Conservation (phyloP, 805 yeast species). For the Candida insectorum region DNA sequence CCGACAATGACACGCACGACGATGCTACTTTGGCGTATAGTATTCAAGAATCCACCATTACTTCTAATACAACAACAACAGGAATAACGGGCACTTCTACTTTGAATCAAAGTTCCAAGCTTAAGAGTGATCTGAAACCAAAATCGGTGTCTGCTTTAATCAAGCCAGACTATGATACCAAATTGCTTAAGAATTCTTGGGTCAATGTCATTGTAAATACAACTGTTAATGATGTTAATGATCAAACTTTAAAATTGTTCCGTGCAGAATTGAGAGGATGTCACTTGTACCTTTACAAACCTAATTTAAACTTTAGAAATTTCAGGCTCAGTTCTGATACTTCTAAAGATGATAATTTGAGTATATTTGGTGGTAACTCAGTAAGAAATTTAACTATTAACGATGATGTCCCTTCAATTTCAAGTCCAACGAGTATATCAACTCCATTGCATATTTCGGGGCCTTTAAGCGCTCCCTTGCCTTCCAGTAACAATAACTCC, state of each 20-base stretch:
- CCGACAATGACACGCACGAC: conserved; percentile 2
- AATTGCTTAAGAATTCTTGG: conserved; percentile 33
- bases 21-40: conserved; percentile 3
- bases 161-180: conserved; percentile 27
- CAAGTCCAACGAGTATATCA: conserved; percentile 2
- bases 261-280: conserved; percentile 74
- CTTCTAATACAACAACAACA: background rate
- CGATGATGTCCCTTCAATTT: conserved; percentile 8
- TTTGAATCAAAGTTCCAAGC: too few species aligned
- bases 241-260: conserved; percentile 43
- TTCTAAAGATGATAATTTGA: conserved; percentile 4
- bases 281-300: conserved; percentile 56
- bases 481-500: background rate
- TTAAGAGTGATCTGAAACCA: too few species aligned
- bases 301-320: conserved; percentile 40
- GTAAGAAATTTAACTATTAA: conserved; percentile 4
- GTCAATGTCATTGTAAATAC: conserved; percentile 34
- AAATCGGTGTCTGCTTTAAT: conserved; percentile 5
- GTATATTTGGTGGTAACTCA: conserved; percentile 1
- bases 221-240: conserved; percentile 21
- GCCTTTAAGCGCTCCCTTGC: conserved; percentile 7
- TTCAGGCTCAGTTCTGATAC: conserved; percentile 15
- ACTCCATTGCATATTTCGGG: conserved; percentile 1
- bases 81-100: too few species aligned
- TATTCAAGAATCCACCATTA: conserved; percentile 1